These are phyloP conservation scores for Candida ficus DNA, from an alignment of 805 yeast species.

Conservation along the genomic window DNA sequence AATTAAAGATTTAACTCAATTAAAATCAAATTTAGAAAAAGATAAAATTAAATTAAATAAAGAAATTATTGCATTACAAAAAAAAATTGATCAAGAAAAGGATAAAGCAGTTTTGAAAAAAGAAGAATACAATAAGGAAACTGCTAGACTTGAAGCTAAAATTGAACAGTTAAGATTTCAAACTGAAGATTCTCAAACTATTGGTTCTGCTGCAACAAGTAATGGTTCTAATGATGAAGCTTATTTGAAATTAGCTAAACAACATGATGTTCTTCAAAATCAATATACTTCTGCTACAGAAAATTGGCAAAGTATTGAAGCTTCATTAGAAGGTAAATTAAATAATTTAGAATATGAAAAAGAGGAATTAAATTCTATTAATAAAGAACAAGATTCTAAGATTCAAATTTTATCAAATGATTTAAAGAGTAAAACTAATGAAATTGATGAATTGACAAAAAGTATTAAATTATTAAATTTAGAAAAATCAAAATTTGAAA, in stretches of 20 bases:
- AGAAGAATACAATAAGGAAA: conserved; percentile 34
- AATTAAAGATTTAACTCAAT: conserved; percentile 19
- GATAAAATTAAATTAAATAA: conserved; percentile 19
- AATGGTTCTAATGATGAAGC: conserved; percentile 31
- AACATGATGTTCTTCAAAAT: conserved; percentile 54
- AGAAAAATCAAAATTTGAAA: conserved; percentile 21
- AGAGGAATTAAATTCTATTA: conserved; percentile 30
- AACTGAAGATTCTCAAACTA: conserved; percentile 44
- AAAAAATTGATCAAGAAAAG: conserved; percentile 31
- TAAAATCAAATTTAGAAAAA: conserved; percentile 20
- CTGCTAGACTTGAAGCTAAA: conserved; percentile 57
- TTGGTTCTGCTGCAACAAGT: conserved; percentile 8
- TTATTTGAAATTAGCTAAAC: conserved; percentile 36
- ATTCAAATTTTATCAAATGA: conserved; percentile 29
- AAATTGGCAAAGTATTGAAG: conserved; percentile 80
- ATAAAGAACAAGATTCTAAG: conserved; percentile 19
- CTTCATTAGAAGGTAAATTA: conserved; percentile 48
- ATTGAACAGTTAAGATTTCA: conserved; percentile 64
- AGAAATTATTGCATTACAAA: conserved; percentile 28
- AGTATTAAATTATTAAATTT: conserved; percentile 21
- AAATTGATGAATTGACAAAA: conserved; percentile 17
- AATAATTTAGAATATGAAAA: conserved; percentile 40
- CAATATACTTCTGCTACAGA: conserved; percentile 75
- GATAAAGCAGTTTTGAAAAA: conserved; percentile 20
- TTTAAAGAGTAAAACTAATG: conserved; percentile 21